Percentiles rank a stretch among this genome's conserved stretches.
Conservation (phyloP, 2,329 filamentous ascomycete species). For the Ceratocystis cacaofunesta region DNA sequence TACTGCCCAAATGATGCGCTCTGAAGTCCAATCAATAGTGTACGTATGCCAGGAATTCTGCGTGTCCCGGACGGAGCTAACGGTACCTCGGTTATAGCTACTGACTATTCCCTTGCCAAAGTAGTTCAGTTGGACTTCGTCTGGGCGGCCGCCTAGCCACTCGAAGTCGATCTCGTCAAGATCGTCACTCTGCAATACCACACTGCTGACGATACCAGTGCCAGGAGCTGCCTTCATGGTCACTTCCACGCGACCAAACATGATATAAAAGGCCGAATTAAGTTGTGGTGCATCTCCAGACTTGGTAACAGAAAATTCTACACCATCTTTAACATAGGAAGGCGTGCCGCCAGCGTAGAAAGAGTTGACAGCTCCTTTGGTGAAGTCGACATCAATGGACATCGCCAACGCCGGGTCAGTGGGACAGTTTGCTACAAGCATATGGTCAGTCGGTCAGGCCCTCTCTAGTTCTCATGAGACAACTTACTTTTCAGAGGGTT, state of each 20-base stretch:
- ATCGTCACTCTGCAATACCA: constrained; percentile 79
- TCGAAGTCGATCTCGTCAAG: constrained; percentile 97
- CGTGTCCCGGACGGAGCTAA: constrained; percentile 53
- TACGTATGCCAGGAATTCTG: constrained; percentile 73
- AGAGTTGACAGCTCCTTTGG: constrained; percentile 57
- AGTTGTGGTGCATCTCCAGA: constrained; percentile 77
- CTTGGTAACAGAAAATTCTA: constrained; percentile 61
- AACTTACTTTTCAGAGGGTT: constrained; percentile 28
- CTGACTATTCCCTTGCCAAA: constrained; percentile 84
- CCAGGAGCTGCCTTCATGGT: constrained; percentile 76
- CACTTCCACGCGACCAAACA: constrained; percentile 88
- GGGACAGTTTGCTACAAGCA: constrained; percentile 43
- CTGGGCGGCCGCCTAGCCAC: constrained; percentile 67
- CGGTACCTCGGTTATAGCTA: constrained; percentile 75
- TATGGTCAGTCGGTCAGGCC: constrained; percentile 7
- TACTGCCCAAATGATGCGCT: constrained; percentile 76
- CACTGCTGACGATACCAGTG: constrained; percentile 79
- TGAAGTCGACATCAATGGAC: constrained; percentile 75
- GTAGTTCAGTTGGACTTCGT: constrained; percentile 88
- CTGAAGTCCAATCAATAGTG: constrained; percentile 76
- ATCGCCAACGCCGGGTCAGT: constrained; percentile 67
- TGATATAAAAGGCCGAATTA: constrained; percentile 89
- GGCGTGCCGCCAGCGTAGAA: constrained; percentile 58
- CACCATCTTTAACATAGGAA: constrained; percentile 59
- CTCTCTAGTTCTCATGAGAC: neutral